These are phyloP conservation scores for Oxytropis ochrocephala DNA, from an alignment of 306 rosid genomes.

Conservation along the genomic window DNA sequence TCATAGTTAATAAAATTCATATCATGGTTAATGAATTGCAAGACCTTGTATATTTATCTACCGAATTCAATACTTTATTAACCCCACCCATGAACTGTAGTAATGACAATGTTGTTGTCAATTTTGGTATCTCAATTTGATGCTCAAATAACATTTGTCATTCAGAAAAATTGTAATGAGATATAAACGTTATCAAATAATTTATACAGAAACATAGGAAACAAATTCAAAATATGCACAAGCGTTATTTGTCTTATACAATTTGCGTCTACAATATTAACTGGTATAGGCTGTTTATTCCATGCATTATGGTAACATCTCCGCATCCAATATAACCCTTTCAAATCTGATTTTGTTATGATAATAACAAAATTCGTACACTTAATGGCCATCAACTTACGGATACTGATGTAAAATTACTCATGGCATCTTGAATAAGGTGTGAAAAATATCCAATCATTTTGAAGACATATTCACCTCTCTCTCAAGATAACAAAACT, in stretches of 20 bases:
- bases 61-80: no score
- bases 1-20: no score
- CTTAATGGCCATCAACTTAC: not conserved
- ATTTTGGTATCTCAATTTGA: no score
- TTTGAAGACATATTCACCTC: constrained; percentile 17
- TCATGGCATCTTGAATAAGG: constrained; percentile 2
- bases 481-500: constrained; percentile 70
- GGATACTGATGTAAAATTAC: not conserved
- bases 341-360: not conserved
- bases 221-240: not conserved
- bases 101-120: no score
- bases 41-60: no score
- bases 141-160: not conserved
- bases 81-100: no score
- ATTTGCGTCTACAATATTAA: not conserved
- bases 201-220: not conserved
- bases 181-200: not conserved
- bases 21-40: no score
- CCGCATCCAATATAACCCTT: not conserved
- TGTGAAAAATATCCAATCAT: constrained; percentile 4
- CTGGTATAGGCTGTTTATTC: not conserved
- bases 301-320: not conserved
- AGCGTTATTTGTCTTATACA: not conserved
- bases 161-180: not conserved
- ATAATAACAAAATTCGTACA: not conserved